Evolutionary conservation across 306 rosid species (phyloP), one percentile per base, ranked within the genome.

Genomic region (Prunus mira): DNA sequence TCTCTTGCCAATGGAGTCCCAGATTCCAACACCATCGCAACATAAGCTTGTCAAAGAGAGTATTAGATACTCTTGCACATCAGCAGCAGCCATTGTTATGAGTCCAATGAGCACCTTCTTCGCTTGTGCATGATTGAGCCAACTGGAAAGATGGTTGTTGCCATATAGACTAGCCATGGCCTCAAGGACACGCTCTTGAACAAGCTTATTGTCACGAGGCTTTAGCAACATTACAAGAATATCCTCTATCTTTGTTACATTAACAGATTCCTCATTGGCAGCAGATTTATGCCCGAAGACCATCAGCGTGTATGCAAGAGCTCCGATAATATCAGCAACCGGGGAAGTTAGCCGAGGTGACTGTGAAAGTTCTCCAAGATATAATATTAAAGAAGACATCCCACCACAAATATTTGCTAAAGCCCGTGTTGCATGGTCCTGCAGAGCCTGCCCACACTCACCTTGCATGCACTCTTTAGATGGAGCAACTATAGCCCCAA

Each of bases 141-240:
- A 75, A 81, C 85, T 90, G 12, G 97, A 90, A 67, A 95, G 96
- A 89, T 73, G 82, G 74, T 56, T 71, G 72, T 95, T 95, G 63
- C 98, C 97, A 71, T 92, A 95, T 22, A 95, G 80, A 86, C 98
- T 90, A 80, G 98, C 93, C 97, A 95, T 88, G 55, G 97, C 98
- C 90, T 95, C 98, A 18, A 95, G 91, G 69, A 95, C 93, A 77
- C 97, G 91, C 72, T 90, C 98, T 82, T 90, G 98, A 84, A 92
- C 87, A 65, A 90, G 82, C 81, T 88, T 92, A 77, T 83, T 88
- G 79, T 88, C 91, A 61, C 80, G 89, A 79, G 93, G 93, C 91
- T 92, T 95, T 51, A 95, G 85, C 56, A 92, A 89, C 68, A 66
- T 78, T 70, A 90, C 95, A 45, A 95, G 92, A 88, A 84, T 90